These are phyloP conservation scores for Linum trigynum DNA, from an alignment of 345 rosid species.

Conservation along the genomic window DNA sequence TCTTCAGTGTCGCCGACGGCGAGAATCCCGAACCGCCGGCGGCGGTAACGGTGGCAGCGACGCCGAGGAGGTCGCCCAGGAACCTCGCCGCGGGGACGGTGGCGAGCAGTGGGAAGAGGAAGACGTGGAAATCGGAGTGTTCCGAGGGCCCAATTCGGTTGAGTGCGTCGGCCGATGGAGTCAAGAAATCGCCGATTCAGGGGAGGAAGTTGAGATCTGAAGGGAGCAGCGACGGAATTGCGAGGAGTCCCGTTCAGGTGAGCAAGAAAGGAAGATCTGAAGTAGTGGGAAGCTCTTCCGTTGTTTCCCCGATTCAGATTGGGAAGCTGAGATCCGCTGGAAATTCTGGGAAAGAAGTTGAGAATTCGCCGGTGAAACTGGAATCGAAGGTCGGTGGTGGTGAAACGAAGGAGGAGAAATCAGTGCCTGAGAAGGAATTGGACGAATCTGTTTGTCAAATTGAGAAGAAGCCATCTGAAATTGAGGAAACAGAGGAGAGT, in stretches of 20 bases:
- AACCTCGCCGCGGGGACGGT: constrained; percentile 9
- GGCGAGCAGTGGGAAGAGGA: constrained; percentile 41
- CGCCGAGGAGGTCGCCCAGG: not conserved
- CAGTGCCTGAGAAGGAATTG: constrained; percentile 20
- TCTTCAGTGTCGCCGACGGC: constrained; percentile 34
- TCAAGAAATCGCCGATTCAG: constrained; percentile 27
- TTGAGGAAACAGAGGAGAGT: constrained; percentile 29
- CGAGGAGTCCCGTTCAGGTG: constrained; percentile 4
- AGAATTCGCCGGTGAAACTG: constrained; percentile 1
- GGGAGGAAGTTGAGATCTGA: constrained; percentile 23
- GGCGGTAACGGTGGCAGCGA: constrained; percentile 13
- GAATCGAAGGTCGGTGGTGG: constrained; percentile 8
- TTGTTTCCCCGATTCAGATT: constrained; percentile 18
- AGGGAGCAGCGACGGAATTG: constrained; percentile 15
- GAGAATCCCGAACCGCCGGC: not conserved
- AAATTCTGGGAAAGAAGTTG: constrained; percentile 9
- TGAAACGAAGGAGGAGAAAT: constrained; percentile 20
- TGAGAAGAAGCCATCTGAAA: constrained; percentile 22
- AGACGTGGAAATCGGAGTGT: constrained; percentile 53
- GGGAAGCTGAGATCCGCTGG: constrained; percentile 34
- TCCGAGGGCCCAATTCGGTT: constrained; percentile 37
- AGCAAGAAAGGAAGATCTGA: constrained; percentile 14
- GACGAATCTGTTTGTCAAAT: constrained; percentile 18
- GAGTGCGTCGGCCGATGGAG: constrained; percentile 26
- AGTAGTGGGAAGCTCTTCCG: constrained; percentile 20